Evolutionary conservation across 495 filamentous ascomycete species (phyloP), one percentile per base, ranked within the genome.

Genomic region (Neurospora intermedia): DNA sequence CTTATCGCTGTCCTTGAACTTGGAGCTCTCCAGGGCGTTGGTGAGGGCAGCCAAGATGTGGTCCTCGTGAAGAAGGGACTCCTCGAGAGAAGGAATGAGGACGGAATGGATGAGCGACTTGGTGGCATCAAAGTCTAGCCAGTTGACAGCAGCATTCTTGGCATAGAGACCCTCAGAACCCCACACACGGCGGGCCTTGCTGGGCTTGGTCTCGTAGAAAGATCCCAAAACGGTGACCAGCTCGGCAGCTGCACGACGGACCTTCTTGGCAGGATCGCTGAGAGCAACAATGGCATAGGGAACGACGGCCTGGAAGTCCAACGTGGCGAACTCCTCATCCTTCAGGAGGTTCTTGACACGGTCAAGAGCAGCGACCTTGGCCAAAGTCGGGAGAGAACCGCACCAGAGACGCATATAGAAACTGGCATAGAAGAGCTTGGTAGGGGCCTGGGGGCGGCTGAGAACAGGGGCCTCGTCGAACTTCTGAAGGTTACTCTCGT

Each of bases 361-460:
- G 43, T 87, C 87, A 70, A 97, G 80, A 5, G 94, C 94, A 23
- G 89, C 86, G 38, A 85, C 84, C 74, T 91, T 88, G 16, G 89
- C 90, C 48, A 90, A 81, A 20, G 86, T 88, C 39, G 93, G 91
- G 74, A 89, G 89, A 16, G 86, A 84, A 0, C 91, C 88, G 72
- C 91, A 92, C 88, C 93, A 92, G 23, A 93, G 85, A 46, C 89
- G 85, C 72, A 89, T 84, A 72, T 94, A 90, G 79, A 98, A 95
- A 5, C 90, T 91, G 77, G 94, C 78, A 72, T 91, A 92, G 46
- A 93, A 87, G 10, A 90, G 87, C 3, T 89, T 85, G 69, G 88
- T 85, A 18, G 84, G 80, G 0, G 88, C 90, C 35, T 83, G 78
- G 7, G 85, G 75, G 69, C 86, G 88, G 42, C 85, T 84, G 40